phyloP scores from a whole-genome alignment of 495 filamentous ascomycete species.

The Letharia columbiana region DNA sequence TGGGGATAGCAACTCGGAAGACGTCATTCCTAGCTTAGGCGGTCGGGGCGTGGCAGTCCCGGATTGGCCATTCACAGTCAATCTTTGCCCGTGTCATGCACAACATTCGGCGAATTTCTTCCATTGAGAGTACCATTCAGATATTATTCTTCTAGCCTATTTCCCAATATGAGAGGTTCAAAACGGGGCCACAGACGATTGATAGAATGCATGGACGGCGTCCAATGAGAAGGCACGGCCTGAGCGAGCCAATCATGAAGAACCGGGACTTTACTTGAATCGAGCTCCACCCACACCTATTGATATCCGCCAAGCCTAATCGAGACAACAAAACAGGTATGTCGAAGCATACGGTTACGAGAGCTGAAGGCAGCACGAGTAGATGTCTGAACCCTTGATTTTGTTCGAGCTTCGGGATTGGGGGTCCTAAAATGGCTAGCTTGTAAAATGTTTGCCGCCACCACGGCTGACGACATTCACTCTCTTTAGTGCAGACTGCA shows the following conservation, averaged over 20 bases:
- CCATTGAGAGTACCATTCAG: background rate
- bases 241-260: conserved; percentile 2
- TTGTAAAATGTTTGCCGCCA: background rate
- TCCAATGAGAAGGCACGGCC: background rate
- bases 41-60: background rate
- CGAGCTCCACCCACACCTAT: background rate
- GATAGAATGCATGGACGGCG: background rate
- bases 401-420: background rate
- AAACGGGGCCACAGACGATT: background rate
- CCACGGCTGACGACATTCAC: background rate
- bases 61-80: background rate
- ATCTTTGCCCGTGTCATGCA: background rate
- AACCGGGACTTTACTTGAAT: background rate
- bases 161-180: background rate
- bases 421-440: background rate
- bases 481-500: background rate
- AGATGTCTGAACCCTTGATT: background rate
- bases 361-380: background rate
- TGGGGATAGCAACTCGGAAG: background rate
- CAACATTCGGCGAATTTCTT: background rate
- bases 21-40: conserved; percentile 1
- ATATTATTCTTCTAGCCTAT: background rate
- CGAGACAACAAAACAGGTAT: background rate
- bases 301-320: background rate
- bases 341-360: background rate